Base-by-base conservation (phyloP, 306 rosid species). In the Fragaria nilgerrensis region DNA sequence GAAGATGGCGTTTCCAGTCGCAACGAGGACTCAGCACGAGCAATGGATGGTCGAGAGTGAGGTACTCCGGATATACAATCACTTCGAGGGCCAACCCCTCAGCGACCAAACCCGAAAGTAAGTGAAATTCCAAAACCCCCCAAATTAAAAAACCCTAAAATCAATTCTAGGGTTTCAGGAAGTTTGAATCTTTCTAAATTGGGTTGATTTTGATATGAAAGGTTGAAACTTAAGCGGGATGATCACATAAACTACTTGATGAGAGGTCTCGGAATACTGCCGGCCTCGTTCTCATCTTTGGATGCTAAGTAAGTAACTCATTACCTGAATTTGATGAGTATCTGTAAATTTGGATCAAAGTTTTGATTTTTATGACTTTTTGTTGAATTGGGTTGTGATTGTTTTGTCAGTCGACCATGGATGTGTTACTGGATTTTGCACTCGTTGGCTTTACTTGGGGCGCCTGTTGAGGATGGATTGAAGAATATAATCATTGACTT, bases 391-490 rank as follows among this genome's bases (percentile, higher is more conserved):
- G 50, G 34, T 29, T 25, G 7, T 1, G 50, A 1, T 63, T 75
- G 73, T 25, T 72, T 77, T 80, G 22, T 70, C 76, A 94, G 98
- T 88, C 98, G 98, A 59, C 96, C 98, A 16, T 94, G 98, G 98
- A 79, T 94, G 22, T 92, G 97, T 82, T 94, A 94, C 73, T 94
- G 96, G 97, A 94, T 90, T 73, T 76, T 90, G 53, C 98, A 94
- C 78, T 86, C 98, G 11, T 82, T 94, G 79, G 93, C 97, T 68
- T 68, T 94, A 65, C 83, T 94, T 43, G 97, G 91, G 58, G 93
- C 89, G 77, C 79, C 82, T 55, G 59, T 94, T 56, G 93, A 92
- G 34, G 84, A 80, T 14, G 92, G 89, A 34, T 66, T 92, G 71
- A 86, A 90, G 76, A 59, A 76, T 37, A 78, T 82, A 69, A 62